These are phyloP conservation scores for Ampelocalamus luodianensis DNA, from an alignment of 176 grass and related monocot genomes.

Conservation along the genomic window DNA sequence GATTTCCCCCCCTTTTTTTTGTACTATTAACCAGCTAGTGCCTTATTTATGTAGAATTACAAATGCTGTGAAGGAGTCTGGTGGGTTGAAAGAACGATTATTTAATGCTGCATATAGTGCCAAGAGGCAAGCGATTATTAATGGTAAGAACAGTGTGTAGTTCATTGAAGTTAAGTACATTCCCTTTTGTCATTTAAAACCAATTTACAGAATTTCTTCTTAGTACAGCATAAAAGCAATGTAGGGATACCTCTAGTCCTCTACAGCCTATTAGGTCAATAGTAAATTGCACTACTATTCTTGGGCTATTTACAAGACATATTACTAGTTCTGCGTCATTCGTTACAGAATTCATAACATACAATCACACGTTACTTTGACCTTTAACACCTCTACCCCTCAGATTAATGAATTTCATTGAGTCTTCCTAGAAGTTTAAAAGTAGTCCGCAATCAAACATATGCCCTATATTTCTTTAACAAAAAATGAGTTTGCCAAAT, in stretches of 20 bases:
- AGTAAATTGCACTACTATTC: neutral
- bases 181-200: conserved; percentile 10
- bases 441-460: neutral
- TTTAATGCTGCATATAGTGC: conserved; percentile 65
- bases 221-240: conserved; percentile 14
- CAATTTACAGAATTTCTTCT: conserved; percentile 11
- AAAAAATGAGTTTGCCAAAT: neutral
- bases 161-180: neutral
- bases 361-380: neutral
- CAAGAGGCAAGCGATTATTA: conserved; percentile 69
- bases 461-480: neutral
- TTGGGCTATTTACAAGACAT: no score
- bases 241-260: neutral
- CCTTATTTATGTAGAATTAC: conserved; percentile 61
- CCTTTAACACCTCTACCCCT: neutral
- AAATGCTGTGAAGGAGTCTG: conserved; percentile 89
- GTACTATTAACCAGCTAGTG: conserved; percentile 13
- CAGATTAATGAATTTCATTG: neutral
- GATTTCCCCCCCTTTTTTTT: neutral
- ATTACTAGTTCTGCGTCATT: neutral
- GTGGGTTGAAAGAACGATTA: conserved; percentile 68
- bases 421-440: neutral
- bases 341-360: neutral
- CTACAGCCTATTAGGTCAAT: neutral
- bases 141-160: conserved; percentile 50